These are phyloP conservation scores for Solanum hybrid DNA, from an alignment of 305 asterid species.

Conservation along the genomic window DNA sequence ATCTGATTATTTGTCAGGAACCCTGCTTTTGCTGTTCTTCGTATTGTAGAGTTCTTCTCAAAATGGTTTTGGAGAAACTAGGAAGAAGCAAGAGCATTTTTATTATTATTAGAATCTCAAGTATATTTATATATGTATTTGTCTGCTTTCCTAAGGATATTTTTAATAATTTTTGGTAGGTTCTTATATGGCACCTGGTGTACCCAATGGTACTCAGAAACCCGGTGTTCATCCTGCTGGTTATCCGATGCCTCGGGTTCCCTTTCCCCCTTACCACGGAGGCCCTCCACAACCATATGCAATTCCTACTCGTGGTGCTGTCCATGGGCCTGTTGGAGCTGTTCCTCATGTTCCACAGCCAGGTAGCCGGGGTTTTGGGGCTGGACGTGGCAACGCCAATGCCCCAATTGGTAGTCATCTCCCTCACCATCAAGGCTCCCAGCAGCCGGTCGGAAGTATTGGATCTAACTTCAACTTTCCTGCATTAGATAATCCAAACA, in stretches of 20 bases:
- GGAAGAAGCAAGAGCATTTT: not conserved
- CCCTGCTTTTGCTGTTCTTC: not conserved
- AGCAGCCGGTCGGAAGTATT: slow-evolving; percentile 64
- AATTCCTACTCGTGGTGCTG: slow-evolving; percentile 90
- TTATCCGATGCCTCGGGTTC: slow-evolving; percentile 76
- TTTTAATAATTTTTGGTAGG: slow-evolving; percentile 34
- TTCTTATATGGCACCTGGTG: slow-evolving; percentile 71
- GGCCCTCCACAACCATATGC: slow-evolving; percentile 97
- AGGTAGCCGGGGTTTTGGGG: slow-evolving; percentile 87
- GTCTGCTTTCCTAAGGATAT: not conserved
- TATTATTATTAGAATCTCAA: not conserved
- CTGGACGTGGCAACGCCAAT: slow-evolving; percentile 85
- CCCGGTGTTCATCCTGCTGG: slow-evolving; percentile 85
- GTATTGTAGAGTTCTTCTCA: not conserved
- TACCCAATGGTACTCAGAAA: slow-evolving; percentile 79
- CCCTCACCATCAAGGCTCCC: slow-evolving; percentile 81
- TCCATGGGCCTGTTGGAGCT: slow-evolving; percentile 92
- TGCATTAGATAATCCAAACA: slow-evolving; percentile 73
- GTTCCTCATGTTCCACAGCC: slow-evolving; percentile 90
- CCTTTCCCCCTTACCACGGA: slow-evolving; percentile 78
- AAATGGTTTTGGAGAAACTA: not conserved
- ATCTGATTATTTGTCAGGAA: not conserved
- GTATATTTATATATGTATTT: not conserved
- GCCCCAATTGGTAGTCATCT: slow-evolving; percentile 95
- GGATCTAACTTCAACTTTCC: slow-evolving; percentile 77